Evolutionary conservation across 2,329 filamentous ascomycete species (phyloP), one percentile per base, ranked within the genome.

Genomic region (Colletotrichum tofieldiae): DNA sequence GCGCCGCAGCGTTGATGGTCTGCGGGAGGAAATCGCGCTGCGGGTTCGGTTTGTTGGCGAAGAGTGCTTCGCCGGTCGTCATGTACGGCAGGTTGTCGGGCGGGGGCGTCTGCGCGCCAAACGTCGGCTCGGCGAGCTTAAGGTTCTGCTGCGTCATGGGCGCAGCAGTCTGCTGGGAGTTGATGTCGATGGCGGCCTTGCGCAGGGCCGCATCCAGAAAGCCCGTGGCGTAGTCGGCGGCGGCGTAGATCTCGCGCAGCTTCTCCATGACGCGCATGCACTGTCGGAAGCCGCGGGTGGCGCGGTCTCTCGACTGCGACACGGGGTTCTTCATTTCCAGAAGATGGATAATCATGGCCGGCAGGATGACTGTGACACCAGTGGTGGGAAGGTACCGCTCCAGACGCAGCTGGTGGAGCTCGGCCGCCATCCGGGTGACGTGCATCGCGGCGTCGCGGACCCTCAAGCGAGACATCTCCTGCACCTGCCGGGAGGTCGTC

Each of bases 161-260:
- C 51, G 79, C 76, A n/a, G 78, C 78, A 26, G 79, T 77, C 18
- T 78, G 79, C 6, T 78, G 77, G 20, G 79, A 76, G 59, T 78
- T 81, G 49, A 94, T 86, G 67, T 93, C 91, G 74, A 96, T 95
- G 68, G 93, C 91, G 11, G 94, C 94, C 84, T 97, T 97, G 74
- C 93, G 92, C 74, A 98, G 93, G 0, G 95, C 94, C 1, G 95
- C 94, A 79, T 97, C 94, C n/a, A 98, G 87, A 84, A 98, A 98
- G 2, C 94, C 94, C 0, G 94, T 96, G n/a, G 94, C 95, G 77
- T 96, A 98, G 81, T 98, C 95, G n/a, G 96, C 96, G 0, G 95
- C 95, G 0, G 95, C 92, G 78, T 98, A 98, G 39, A 95, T 94
- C 78, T 98, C 94, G 47, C 95, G 91, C 23, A 98, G 87, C 74